phyloP scores from a whole-genome alignment of 306 rosid species.

The Ammopiptanthus mongolicus region DNA sequence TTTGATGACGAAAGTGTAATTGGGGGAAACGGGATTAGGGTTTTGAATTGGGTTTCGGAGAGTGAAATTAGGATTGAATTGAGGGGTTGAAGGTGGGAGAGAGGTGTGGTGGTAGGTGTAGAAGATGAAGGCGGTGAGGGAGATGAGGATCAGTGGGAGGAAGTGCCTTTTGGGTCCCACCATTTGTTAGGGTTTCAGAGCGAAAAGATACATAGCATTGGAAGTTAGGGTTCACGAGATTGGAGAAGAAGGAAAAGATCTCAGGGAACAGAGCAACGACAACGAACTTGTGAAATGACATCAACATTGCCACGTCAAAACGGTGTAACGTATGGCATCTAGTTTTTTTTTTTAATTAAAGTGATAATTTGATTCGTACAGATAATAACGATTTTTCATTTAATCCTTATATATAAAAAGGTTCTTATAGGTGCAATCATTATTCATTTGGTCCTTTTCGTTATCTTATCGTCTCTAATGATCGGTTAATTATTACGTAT shows the following conservation, averaged over 20 bases:
- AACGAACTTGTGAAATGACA: not conserved
- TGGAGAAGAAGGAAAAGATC: conserved; percentile 5
- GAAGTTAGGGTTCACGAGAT: not conserved
- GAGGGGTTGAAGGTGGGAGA: conserved; percentile 40
- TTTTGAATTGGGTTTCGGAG: conserved; percentile 15
- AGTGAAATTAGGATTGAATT: conserved; percentile 37
- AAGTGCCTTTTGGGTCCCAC: conserved; percentile 58
- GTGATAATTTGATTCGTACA: too few relatives aligned
- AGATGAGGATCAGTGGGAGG: conserved; percentile 48
- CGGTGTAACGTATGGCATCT: not conserved
- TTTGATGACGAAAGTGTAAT: conserved; percentile 60
- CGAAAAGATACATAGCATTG: not conserved
- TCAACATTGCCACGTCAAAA: not conserved
- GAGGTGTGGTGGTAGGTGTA: conserved; percentile 46
- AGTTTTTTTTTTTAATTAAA: too few relatives aligned
- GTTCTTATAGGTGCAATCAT: too few relatives aligned
- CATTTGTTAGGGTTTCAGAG: conserved; percentile 37
- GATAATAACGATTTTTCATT: too few relatives aligned
- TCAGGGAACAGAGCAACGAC: not conserved
- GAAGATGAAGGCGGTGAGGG: conserved; percentile 44
- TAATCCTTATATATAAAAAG: too few relatives aligned
- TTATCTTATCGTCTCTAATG: too few relatives aligned
- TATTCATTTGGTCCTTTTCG: too few relatives aligned
- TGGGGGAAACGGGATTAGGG: conserved; percentile 11
- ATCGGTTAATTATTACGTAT: too few relatives aligned